A percentile compares a stretch with the other conserved stretches of the same genome.
These are phyloP conservation scores for Taphrina betulina DNA, from an alignment of 1,139 yeast genomes.

Conservation along the genomic window DNA sequence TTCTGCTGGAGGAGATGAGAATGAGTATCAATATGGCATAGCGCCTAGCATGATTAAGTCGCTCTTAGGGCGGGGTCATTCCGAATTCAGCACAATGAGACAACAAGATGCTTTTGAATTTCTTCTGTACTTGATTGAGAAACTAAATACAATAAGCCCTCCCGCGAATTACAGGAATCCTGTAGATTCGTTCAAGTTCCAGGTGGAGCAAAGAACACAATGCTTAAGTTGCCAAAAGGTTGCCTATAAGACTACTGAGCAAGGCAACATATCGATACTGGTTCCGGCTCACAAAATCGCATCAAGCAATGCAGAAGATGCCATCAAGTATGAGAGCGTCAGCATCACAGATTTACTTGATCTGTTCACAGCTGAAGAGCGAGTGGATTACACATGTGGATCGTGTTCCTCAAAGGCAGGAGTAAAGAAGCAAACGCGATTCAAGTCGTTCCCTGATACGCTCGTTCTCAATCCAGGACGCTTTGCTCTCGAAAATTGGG, in stretches of 20 bases:
- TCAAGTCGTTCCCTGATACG: constrained; percentile 67
- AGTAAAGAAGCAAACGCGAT: constrained; percentile 40
- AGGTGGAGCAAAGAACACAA: constrained; percentile 61
- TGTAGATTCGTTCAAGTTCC: constrained; percentile 61
- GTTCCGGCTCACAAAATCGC: constrained; percentile 48
- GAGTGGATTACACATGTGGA: constrained; percentile 68
- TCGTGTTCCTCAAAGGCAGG: constrained; percentile 49
- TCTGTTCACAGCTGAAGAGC: constrained; percentile 54
- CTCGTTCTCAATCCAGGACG: constrained; percentile 73
- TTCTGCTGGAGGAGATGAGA: constrained; percentile 44
- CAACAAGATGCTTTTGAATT: constrained; percentile 97
- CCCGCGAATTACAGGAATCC: constrained; percentile 45
- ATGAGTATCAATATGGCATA: constrained; percentile 68
- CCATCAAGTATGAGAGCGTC: constrained; percentile 50
- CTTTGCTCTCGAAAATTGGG: constrained; percentile 84
- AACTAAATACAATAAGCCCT: constrained; percentile 39
- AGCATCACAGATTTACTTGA: constrained; percentile 55
- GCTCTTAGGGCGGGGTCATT: constrained; percentile 71
- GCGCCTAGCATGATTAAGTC: constrained; percentile 74
- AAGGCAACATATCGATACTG: constrained; percentile 69
- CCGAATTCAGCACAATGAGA: constrained; percentile 77
- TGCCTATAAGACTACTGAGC: constrained; percentile 55
- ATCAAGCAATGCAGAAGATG: constrained; percentile 46
- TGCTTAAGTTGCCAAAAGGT: constrained; percentile 66
- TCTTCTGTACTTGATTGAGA: constrained; percentile 63